Conservation (phyloP, 257 asterid genomes). For the Solanum chiquidenum region DNA sequence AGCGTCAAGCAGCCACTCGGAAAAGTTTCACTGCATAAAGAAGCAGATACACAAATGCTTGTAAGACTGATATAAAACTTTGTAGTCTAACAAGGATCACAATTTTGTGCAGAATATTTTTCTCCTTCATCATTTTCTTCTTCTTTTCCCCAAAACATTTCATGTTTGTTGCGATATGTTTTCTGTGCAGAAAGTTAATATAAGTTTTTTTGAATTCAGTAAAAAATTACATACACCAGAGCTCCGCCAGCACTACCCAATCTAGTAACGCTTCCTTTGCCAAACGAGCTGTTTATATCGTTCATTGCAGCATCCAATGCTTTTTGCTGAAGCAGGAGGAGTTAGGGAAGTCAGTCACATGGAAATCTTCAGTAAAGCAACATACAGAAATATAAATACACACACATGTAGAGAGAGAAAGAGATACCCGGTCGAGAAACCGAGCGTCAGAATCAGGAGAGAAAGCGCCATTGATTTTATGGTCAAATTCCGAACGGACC, state of each 20-base stretch:
- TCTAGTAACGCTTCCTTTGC: conserved; percentile 96
- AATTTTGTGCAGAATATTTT: neutral
- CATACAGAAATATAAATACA: neutral
- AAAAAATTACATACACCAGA: conserved; percentile 57
- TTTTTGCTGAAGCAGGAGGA: conserved; percentile 51
- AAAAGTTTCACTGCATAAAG: conserved; percentile 73
- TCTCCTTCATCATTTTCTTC: neutral
- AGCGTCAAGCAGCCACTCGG: conserved; percentile 91
- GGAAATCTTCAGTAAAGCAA: neutral
- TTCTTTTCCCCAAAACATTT: neutral
- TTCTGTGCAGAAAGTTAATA: neutral
- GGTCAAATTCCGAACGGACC: conserved; percentile 73
- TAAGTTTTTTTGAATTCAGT: neutral
- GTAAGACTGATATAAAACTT: neutral
- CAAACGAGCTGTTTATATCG: conserved; percentile 87
- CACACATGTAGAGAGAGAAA: neutral
- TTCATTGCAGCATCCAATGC: conserved; percentile 95
- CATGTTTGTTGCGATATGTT: neutral
- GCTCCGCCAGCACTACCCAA: conserved; percentile 99
- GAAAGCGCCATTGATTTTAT: conserved; percentile 56
- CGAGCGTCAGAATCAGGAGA: conserved; percentile 83
- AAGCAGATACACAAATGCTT: neutral
- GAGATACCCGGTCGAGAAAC: conserved; percentile 68
- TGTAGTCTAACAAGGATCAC: neutral
- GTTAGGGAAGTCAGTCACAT: neutral